Conservation (phyloP, 164 flowering plant genomes). For the Liquidambar formosana region DNA sequence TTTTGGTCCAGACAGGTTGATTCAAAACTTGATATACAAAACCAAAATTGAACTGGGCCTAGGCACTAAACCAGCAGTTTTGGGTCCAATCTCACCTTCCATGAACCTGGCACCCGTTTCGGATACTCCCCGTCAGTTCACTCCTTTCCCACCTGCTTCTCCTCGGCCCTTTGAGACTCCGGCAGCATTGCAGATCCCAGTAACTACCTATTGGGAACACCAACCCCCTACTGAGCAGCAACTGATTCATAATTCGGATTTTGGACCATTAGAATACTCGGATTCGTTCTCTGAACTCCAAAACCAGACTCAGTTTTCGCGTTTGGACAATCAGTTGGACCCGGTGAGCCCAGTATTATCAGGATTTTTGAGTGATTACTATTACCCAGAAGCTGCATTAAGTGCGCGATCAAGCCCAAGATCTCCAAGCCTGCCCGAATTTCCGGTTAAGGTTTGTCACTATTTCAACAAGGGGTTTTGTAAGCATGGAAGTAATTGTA, state of each 20-base stretch:
- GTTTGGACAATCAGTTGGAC: conserved; percentile 56
- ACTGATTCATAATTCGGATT: conserved; percentile 27
- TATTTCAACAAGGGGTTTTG: conserved; percentile 79
- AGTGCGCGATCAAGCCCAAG: conserved; percentile 35
- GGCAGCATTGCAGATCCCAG: conserved; percentile 18
- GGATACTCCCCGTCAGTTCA: conserved; percentile 27
- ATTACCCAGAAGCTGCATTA: conserved; percentile 40
- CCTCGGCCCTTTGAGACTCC: conserved; percentile 39
- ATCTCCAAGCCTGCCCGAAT: conserved; percentile 33
- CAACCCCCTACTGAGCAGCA: conserved; percentile 33
- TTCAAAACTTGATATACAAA: conserved; percentile 41
- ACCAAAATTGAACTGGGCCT: conserved; percentile 46
- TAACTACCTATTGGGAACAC: conserved; percentile 53
- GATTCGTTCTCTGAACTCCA: conserved; percentile 43
- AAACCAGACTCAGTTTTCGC: conserved; percentile 39
- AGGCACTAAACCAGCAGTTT: conserved; percentile 15
- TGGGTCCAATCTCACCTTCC: conserved; percentile 34
- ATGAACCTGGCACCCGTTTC: conserved; percentile 26
- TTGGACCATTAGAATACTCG: conserved; percentile 23
- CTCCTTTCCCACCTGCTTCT: conserved; percentile 28
- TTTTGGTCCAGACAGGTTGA: conserved; percentile 47
- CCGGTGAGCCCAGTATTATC: conserved; percentile 19
- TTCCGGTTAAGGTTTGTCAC: conserved; percentile 63
- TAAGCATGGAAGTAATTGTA: conserved; percentile 77
- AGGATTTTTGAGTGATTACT: conserved; percentile 30